Percentiles rank a stretch among this genome's conserved stretches.
Evolutionary conservation across 495 filamentous ascomycete species (phyloP).

Genomic region (Penicillium simplicissimum): DNA sequence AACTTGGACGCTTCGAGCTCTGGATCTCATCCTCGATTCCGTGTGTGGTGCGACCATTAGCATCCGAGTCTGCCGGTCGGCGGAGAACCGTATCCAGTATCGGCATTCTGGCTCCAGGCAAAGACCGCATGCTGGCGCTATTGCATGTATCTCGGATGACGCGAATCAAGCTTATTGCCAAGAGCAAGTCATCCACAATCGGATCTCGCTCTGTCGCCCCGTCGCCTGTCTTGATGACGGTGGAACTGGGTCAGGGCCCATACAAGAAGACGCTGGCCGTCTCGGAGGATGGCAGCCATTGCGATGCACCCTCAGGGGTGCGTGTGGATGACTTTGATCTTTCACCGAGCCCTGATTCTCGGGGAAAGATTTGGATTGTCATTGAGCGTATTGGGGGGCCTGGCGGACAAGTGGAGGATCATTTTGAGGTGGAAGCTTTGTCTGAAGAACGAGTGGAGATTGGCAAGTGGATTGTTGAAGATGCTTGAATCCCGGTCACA

Average conservation of each 20-base stretch:
- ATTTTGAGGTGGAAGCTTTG: conserved; percentile 65
- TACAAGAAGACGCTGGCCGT: conserved; percentile 59
- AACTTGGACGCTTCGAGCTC: conserved; percentile 73
- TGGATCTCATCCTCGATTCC: conserved; percentile 62
- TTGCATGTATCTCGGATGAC: conserved; percentile 58
- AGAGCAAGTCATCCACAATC: conserved; percentile 40
- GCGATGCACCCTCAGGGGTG: conserved; percentile 66
- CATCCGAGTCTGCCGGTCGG: conserved; percentile 67
- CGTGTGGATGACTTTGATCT: conserved; percentile 72
- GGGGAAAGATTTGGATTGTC: conserved; percentile 71
- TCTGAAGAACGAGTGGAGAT: conserved; percentile 66
- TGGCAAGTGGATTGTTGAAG: conserved; percentile 54
- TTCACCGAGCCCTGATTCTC: conserved; percentile 49
- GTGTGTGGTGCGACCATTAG: conserved; percentile 55
- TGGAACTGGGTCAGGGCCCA: conserved; percentile 71
- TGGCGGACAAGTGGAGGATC: conserved; percentile 51
- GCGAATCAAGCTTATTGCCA: conserved; percentile 54
- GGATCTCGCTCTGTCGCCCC: conserved; percentile 40
- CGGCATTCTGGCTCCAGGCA: conserved; percentile 51
- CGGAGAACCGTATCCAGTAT: conserved; percentile 54
- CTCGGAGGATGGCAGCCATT: conserved; percentile 64
- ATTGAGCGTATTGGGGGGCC: conserved; percentile 68
- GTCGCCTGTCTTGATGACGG: conserved; percentile 60
- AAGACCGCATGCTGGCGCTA: conserved; percentile 53
- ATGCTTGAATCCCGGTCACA: conserved; percentile 24